phyloP scores from a whole-genome alignment of 2,329 filamentous ascomycete genomes.

The Sporothrix pallida region DNA sequence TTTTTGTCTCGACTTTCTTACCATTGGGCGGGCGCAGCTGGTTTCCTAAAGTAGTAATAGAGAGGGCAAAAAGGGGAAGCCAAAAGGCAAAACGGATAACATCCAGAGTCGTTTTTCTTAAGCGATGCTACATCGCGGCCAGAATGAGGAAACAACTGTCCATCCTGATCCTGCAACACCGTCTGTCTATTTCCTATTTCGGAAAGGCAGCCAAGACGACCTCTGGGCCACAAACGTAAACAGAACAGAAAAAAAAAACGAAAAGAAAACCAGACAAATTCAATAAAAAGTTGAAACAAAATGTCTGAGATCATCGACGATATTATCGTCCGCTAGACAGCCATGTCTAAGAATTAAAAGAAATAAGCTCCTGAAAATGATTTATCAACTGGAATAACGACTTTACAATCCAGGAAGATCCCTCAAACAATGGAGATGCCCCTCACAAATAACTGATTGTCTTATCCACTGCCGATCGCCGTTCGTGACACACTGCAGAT shows the following conservation, averaged over 20 bases:
- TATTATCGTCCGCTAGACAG: no score
- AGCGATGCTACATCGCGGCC: not conserved
- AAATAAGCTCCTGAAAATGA: no score
- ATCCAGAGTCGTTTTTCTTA: not conserved
- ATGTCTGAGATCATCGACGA: no score
- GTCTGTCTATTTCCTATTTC: not conserved
- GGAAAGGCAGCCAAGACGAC: not conserved
- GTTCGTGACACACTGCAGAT: not conserved
- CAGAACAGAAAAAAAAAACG: not conserved
- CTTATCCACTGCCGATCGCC: slow-evolving; percentile 1
- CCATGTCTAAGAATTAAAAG: no score
- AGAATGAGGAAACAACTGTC: not conserved
- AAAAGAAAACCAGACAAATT: not conserved
- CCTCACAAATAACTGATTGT: not conserved
- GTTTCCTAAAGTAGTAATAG: not conserved
- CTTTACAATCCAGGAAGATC: not conserved
- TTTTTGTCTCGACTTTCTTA: not conserved
- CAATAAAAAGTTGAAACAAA: not conserved
- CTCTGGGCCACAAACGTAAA: not conserved
- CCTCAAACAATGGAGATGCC: not conserved
- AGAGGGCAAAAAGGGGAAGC: not conserved
- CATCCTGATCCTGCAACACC: not conserved
- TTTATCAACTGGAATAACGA: no score
- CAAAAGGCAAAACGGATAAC: not conserved
- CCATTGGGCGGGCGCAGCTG: not conserved